These are phyloP conservation scores for Fonsecaea nubica DNA, from an alignment of 2,329 filamentous ascomycete species.

Conservation along the genomic window DNA sequence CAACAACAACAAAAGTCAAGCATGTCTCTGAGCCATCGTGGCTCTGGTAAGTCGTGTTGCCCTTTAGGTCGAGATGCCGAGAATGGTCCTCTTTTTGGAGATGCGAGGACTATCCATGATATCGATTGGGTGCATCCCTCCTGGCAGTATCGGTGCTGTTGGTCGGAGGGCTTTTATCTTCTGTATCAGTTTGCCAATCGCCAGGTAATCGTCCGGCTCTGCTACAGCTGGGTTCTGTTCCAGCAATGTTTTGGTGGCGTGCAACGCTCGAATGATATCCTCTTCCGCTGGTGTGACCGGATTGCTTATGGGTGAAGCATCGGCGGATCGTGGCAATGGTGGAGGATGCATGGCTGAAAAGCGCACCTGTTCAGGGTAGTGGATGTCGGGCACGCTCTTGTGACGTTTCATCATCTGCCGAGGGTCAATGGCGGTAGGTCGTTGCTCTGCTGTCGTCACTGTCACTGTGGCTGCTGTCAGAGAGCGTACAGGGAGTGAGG, in stretches of 20 bases:
- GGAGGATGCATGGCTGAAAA: slow-evolving; percentile 50
- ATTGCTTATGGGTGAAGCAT: slow-evolving; percentile 60
- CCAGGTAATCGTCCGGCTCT: slow-evolving; percentile 77
- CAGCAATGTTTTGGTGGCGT: slow-evolving; percentile 82
- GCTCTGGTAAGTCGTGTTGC: background rate
- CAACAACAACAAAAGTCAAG: too few relatives aligned
- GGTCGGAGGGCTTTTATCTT: slow-evolving; percentile 75
- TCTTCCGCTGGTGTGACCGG: slow-evolving; percentile 73
- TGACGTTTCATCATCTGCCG: slow-evolving; percentile 51
- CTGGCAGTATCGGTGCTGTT: slow-evolving; percentile 47
- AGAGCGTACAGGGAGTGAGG: slow-evolving; percentile 39
- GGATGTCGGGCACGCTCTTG: slow-evolving; percentile 54
- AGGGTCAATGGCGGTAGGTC: slow-evolving; percentile 43
- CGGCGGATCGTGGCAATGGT: slow-evolving; percentile 48
- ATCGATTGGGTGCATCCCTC: slow-evolving; percentile 54
- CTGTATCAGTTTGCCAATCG: slow-evolving; percentile 81
- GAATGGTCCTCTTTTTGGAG: slow-evolving; percentile 56
- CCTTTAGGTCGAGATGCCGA: slow-evolving; percentile 43
- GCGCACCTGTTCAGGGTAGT: slow-evolving; percentile 51
- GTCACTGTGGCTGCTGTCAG: slow-evolving; percentile 35
- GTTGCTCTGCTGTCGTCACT: slow-evolving; percentile 35
- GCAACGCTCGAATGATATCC: slow-evolving; percentile 80
- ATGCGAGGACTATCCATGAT: slow-evolving; percentile 50
- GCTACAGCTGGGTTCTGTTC: slow-evolving; percentile 74
- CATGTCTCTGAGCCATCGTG: background rate